phyloP scores from a whole-genome alignment of 2,329 filamentous ascomycete species.

The Anisogramma anomala region DNA sequence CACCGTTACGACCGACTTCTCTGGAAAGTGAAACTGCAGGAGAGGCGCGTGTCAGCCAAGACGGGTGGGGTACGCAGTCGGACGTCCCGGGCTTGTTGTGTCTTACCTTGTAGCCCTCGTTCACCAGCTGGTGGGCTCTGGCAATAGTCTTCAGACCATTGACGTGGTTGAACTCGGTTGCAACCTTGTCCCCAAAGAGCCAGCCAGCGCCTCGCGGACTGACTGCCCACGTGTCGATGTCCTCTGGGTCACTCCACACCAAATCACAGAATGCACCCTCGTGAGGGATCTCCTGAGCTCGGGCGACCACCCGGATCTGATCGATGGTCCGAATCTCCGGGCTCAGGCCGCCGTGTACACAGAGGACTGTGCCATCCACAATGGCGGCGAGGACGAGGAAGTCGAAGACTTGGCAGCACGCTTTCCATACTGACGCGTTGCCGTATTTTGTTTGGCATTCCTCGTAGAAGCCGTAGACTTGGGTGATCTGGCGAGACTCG shows the following conservation, averaged over 20 bases:
- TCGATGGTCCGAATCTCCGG: conserved; percentile 94
- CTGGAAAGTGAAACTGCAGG: conserved; percentile 73
- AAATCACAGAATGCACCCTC: conserved; percentile 97
- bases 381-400: conserved; percentile 94
- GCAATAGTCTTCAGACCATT: conserved; percentile 94
- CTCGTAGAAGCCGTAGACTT: conserved; percentile 98
- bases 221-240: conserved; percentile 91
- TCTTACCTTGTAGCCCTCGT: conserved; percentile 88
- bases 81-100: not conserved
- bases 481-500: conserved; percentile 93
- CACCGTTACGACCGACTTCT: conserved; percentile 92
- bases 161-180: conserved; percentile 93
- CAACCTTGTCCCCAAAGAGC: conserved; percentile 94
- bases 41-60: conserved; percentile 21
- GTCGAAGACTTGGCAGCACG: conserved; percentile 98
- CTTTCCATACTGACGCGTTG: conserved; percentile 99
- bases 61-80: conserved; percentile 3
- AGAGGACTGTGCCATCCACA: conserved; percentile 96
- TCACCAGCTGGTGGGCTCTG: conserved; percentile 93
- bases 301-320: conserved; percentile 96
- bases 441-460: conserved; percentile 98
- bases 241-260: conserved; percentile 96
- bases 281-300: conserved; percentile 94
- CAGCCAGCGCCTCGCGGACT: conserved; percentile 94
- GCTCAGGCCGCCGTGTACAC: conserved; percentile 84